Evolutionary conservation across 305 asterid genomes (phyloP).

Genomic region (Nicotiana rustica): DNA sequence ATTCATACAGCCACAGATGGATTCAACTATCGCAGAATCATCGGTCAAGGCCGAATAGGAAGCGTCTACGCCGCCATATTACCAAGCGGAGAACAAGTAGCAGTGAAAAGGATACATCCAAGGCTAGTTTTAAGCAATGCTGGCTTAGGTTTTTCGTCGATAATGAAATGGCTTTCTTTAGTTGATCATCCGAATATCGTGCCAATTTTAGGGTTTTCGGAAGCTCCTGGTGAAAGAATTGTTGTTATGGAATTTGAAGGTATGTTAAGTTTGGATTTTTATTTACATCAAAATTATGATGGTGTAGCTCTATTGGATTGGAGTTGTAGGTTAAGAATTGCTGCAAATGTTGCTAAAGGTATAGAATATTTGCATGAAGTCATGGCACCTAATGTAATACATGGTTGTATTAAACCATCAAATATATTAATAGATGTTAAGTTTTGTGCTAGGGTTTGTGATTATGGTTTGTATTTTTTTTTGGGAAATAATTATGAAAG

Average conservation of each 20-base stretch:
- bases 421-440: constrained; percentile 73
- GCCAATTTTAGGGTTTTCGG: constrained; percentile 78
- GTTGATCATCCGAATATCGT: constrained; percentile 74
- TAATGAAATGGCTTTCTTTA: constrained; percentile 65
- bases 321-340: constrained; percentile 66
- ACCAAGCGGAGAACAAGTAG: constrained; percentile 62
- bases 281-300: constrained; percentile 67
- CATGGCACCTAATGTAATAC: constrained; percentile 67
- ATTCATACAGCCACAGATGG: constrained; percentile 86
- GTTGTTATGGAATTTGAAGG: constrained; percentile 75
- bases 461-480: constrained; percentile 77
- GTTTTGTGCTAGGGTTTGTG: constrained; percentile 66
- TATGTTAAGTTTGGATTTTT: constrained; percentile 79
- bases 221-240: constrained; percentile 86
- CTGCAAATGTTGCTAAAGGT: constrained; percentile 74
- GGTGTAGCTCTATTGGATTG: constrained; percentile 75
- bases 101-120: constrained; percentile 78
- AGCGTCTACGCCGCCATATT: constrained; percentile 79
- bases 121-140: constrained; percentile 71
- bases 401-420: constrained; percentile 85
- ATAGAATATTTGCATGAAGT: constrained; percentile 71
- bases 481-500: constrained; percentile 49
- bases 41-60: constrained; percentile 77
- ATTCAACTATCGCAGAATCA: constrained; percentile 72
- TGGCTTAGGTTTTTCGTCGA: constrained; percentile 76